These are phyloP conservation scores for Arxiozyma slooffiae DNA, from an alignment of 1,139 yeast species.

Conservation along the genomic window DNA sequence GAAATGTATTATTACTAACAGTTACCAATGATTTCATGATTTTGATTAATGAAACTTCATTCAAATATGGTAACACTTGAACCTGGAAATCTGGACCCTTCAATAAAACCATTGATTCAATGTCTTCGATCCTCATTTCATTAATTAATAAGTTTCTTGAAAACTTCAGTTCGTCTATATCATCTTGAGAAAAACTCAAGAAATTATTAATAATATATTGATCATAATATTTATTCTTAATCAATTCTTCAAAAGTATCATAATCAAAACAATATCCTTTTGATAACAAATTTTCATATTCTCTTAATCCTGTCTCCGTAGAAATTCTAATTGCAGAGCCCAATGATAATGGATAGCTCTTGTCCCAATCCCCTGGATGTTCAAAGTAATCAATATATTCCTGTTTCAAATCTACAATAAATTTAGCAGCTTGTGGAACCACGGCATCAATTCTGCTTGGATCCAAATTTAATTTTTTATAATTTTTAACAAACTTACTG, in stretches of 20 bases:
- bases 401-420: constrained; percentile 17
- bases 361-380: constrained; percentile 31
- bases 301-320: constrained; percentile 20
- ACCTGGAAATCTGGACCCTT: constrained; percentile 3
- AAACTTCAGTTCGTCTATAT: constrained; percentile 15
- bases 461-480: constrained; percentile 20
- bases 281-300: constrained; percentile 17
- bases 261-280: constrained; percentile 28
- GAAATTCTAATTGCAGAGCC: constrained; percentile 24
- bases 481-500: constrained; percentile 15
- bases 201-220: constrained; percentile 15
- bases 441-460: constrained; percentile 18
- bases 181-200: constrained; percentile 10
- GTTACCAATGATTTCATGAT: constrained; percentile 5
- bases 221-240: constrained; percentile 15
- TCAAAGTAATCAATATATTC: constrained; percentile 19
- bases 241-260: constrained; percentile 25
- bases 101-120: constrained; percentile 10
- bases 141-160: constrained; percentile 18
- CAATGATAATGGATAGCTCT: constrained; percentile 24
- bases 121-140: constrained; percentile 9
- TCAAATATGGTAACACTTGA: constrained; percentile 15
- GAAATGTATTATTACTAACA: not conserved
- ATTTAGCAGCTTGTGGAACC: constrained; percentile 26
- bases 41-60: constrained; percentile 15